A percentile compares a stretch with the other conserved stretches of the same genome.
Evolutionary conservation across 139 green algal genomes (phyloP).

Genomic region (Coelastrella sp.): DNA sequence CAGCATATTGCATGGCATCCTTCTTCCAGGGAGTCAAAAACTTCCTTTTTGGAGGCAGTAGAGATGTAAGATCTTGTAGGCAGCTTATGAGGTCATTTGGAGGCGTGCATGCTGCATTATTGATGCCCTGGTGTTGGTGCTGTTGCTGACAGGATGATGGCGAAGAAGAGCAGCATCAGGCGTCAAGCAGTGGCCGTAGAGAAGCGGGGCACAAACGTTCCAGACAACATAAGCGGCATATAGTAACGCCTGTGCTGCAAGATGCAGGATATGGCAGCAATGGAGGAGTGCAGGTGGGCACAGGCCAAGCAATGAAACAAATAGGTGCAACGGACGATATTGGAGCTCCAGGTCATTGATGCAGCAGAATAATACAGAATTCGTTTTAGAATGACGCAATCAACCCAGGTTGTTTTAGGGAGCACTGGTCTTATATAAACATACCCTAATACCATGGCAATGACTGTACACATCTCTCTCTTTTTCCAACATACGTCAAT

Average conservation of each 20-base stretch:
- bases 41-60: neutral
- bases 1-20: conserved; percentile 27
- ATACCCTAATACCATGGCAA: no score
- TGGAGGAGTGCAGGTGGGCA: conserved; percentile 25
- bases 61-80: neutral
- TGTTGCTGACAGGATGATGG: neutral
- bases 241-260: neutral
- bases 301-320: no score
- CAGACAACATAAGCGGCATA: neutral
- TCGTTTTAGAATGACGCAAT: no score
- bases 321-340: no score
- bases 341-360: no score
- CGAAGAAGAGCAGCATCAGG: neutral
- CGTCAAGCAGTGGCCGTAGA: neutral
- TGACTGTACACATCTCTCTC: no score
- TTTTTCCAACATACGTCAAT: no score
- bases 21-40: conserved; percentile 30
- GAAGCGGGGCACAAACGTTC: conserved; percentile 11
- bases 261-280: neutral
- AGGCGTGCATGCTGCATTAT: no score
- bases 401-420: no score
- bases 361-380: no score
- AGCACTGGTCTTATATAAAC: no score
- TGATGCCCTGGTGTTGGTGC: neutral
- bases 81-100: no score